These are phyloP conservation scores for Colletotrichum liriopes DNA, from an alignment of 2,329 filamentous ascomycete species.

Conservation along the genomic window DNA sequence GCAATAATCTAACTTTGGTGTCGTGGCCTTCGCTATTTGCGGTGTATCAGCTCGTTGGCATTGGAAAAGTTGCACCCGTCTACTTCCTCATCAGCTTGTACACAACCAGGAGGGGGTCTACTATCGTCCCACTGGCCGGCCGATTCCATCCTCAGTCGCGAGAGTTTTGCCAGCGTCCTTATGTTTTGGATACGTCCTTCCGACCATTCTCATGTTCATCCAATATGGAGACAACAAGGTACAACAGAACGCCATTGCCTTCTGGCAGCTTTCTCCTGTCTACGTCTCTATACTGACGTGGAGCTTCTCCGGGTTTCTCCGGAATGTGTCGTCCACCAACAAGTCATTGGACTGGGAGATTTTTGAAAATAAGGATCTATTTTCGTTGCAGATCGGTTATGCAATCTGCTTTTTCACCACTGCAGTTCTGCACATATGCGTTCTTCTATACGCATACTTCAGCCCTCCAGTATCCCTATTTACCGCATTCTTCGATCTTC, in stretches of 20 bases:
- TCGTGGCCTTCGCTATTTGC: conserved; percentile 41
- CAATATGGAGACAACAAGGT: conserved; percentile 6
- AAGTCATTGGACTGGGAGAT: conserved; percentile 26
- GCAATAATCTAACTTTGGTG: conserved; percentile 41
- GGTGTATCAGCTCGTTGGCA: conserved; percentile 35
- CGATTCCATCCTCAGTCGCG: conserved; percentile 36
- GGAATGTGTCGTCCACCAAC: neutral
- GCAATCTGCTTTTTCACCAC: conserved; percentile 13
- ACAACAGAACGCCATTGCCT: conserved; percentile 33
- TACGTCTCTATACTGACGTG: conserved; percentile 18
- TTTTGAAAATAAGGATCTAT: conserved; percentile 15
- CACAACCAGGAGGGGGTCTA: conserved; percentile 11
- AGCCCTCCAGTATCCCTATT: conserved; percentile 4
- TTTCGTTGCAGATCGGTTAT: conserved; percentile 9
- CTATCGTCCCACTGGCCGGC: conserved; percentile 36
- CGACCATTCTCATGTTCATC: conserved; percentile 33
- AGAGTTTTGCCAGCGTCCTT: conserved; percentile 43
- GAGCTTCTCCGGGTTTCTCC: neutral
- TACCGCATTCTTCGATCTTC: conserved; percentile 8
- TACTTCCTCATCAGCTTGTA: conserved; percentile 37
- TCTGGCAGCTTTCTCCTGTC: conserved; percentile 35
- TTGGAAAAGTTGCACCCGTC: conserved; percentile 38
- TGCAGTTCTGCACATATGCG: conserved; percentile 12
- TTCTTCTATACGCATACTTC: conserved; percentile 1
- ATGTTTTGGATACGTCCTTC: conserved; percentile 41